A percentile compares a stretch with the other conserved stretches of the same genome.
Conservation (phyloP, 176 grass and related monocot genomes). For the Oryza rufipogon region DNA sequence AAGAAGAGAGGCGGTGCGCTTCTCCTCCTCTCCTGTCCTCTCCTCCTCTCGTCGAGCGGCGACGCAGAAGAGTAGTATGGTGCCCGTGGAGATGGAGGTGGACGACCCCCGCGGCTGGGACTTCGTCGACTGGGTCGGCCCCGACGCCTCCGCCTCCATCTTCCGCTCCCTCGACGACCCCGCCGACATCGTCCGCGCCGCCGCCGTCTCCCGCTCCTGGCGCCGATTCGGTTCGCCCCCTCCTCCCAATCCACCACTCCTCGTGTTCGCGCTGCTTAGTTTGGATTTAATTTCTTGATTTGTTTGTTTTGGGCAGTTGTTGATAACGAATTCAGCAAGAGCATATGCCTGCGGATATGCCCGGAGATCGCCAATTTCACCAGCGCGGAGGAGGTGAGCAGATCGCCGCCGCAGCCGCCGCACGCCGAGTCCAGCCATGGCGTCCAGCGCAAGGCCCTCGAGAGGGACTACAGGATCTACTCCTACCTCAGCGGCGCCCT, state of each 20-base stretch:
- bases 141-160: slow-evolving; percentile 57
- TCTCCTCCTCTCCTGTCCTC: no score
- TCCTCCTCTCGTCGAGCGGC: no score
- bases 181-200: slow-evolving; percentile 62
- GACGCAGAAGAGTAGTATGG: no score
- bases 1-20: no score
- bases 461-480: slow-evolving; percentile 63
- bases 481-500: slow-evolving; percentile 56
- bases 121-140: slow-evolving; percentile 64
- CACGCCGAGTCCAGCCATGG: slow-evolving; percentile 53
- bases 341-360: slow-evolving; percentile 51
- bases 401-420: slow-evolving; percentile 2
- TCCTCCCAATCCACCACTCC: no score
- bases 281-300: not conserved
- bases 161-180: slow-evolving; percentile 58
- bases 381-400: slow-evolving; percentile 37
- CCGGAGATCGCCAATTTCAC: slow-evolving; percentile 65
- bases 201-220: slow-evolving; percentile 77
- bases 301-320: slow-evolving; percentile 48
- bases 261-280: not conserved
- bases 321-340: slow-evolving; percentile 64
- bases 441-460: slow-evolving; percentile 24
- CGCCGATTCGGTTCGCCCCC: slow-evolving; percentile 57
- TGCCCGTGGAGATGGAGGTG: slow-evolving; percentile 4
- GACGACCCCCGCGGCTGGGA: slow-evolving; percentile 35